Evolutionary conservation across 805 yeast genomes (phyloP), one percentile per base, ranked within the genome.

Genomic region (Saccharomyces paradoxus): DNA sequence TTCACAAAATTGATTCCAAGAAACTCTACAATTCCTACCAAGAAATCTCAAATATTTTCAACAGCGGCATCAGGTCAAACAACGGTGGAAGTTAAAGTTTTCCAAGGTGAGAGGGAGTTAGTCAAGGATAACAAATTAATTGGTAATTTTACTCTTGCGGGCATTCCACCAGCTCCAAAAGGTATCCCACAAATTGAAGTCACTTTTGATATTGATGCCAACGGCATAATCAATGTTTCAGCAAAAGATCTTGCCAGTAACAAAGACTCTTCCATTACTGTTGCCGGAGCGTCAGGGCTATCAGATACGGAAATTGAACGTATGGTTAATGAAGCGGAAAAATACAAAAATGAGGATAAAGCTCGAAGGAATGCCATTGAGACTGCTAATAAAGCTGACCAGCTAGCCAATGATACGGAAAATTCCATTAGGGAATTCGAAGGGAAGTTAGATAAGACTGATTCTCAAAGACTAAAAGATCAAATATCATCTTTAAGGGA

Each of bases 21-120:
- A 73, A 86, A 89, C 85, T 89, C 96, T 64, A 89, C 96, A 60
- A 88, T 89, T 63, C 96, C 96, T 73, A 89, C 96, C 69, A 87
- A 88, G 82, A 89, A 89, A 79, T 86, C 95, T 49, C 96, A 89
- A 79, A 83, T 89, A 68, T 89, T 89, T 86, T 87, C 96, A 53
- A 88, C 96, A 66, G 96, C 96, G 60, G 89, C 94, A 63, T 85
- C 90, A 66, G 96, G 96, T 72, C 96, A 89, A 80, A 88, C 96
- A 61, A 85, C 94, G 65, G 96, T 89, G 66, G 96, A 88, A 80
- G 89, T 89, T 77, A 86, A 96, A 78, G 96, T 89, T 57, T 89
- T 87, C 96, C 96, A 89, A 80, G 96, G 96, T 80, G 96, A 89
- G 81, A 87, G 96, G 81, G 96, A 89, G 78, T 84, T 89, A 71